Percentiles rank a stretch among this genome's conserved stretches.
phyloP scores from a whole-genome alignment of 1,139 yeast species.

The Lodderomyces theae region DNA sequence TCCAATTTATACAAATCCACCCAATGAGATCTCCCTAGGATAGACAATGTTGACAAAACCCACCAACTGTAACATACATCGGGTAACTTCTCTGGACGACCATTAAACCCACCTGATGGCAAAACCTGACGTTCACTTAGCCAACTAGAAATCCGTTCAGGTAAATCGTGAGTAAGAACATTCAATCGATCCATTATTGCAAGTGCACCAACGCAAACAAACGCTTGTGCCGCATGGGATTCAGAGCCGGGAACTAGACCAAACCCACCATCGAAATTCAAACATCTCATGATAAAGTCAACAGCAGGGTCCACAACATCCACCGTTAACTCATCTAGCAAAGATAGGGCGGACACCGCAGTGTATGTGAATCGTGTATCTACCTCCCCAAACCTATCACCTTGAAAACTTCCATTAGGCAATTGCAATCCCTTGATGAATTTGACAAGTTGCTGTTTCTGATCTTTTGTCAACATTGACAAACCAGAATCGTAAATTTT shows the following conservation, averaged over 20 bases:
- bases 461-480: constrained; percentile 28
- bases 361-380: constrained; percentile 89
- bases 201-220: constrained; percentile 79
- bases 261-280: constrained; percentile 94
- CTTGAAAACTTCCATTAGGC: constrained; percentile 78
- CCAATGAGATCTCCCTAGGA: constrained; percentile 69
- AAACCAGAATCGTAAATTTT: constrained; percentile 58
- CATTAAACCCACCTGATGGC: constrained; percentile 87
- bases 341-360: constrained; percentile 69
- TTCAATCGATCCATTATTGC: constrained; percentile 65
- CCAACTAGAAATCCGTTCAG: constrained; percentile 63
- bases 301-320: constrained; percentile 65
- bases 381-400: constrained; percentile 87
- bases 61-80: constrained; percentile 99
- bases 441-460: constrained; percentile 26
- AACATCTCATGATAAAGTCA: constrained; percentile 63
- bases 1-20: constrained; percentile 62
- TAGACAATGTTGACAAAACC: constrained; percentile 80
- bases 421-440: constrained; percentile 59
- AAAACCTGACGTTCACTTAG: constrained; percentile 83
- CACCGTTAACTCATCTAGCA: constrained; percentile 61
- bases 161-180: constrained; percentile 32
- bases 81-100: constrained; percentile 93
- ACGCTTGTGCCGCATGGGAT: constrained; percentile 91
- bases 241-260: constrained; percentile 95